Percentiles rank a stretch among this genome's conserved stretches.
phyloP scores from a whole-genome alignment of 2,329 filamentous ascomycete species.

The Lojkania enalia region DNA sequence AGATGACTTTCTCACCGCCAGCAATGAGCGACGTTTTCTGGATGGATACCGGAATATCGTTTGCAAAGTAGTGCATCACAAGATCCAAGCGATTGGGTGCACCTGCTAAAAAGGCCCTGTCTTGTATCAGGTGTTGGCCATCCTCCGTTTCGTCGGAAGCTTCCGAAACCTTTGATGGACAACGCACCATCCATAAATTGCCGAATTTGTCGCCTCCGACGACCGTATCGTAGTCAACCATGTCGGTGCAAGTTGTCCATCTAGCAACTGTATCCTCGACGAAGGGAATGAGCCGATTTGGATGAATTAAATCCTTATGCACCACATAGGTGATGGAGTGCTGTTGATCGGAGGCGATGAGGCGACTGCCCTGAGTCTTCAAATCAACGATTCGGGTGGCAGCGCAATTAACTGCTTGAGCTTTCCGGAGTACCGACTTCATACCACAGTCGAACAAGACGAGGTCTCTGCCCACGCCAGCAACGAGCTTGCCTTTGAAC shows the following conservation, averaged over 20 bases:
- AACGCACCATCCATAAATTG: slow-evolving; percentile 90
- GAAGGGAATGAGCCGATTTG: slow-evolving; percentile 91
- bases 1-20: slow-evolving; percentile 84
- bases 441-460: slow-evolving; percentile 92
- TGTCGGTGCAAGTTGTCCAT: slow-evolving; percentile 87
- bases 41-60: slow-evolving; percentile 90
- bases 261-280: slow-evolving; percentile 85
- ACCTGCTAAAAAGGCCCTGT: slow-evolving; percentile 80
- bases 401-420: slow-evolving; percentile 72
- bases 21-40: slow-evolving; percentile 88
- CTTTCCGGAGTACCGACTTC: slow-evolving; percentile 88
- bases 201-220: slow-evolving; percentile 98
- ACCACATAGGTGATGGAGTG: slow-evolving; percentile 91
- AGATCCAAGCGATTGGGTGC: slow-evolving; percentile 81
- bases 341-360: slow-evolving; percentile 89
- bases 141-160: slow-evolving; percentile 91
- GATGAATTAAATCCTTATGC: slow-evolving; percentile 75
- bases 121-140: slow-evolving; percentile 86
- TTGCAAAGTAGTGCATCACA: slow-evolving; percentile 85
- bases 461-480: slow-evolving; percentile 81
- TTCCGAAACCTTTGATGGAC: slow-evolving; percentile 80
- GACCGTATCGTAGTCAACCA: slow-evolving; percentile 97
- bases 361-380: slow-evolving; percentile 86
- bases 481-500: slow-evolving; percentile 87
- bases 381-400: slow-evolving; percentile 85